Base-by-base conservation (phyloP, 176 grass and related monocot genomes). In the Phoenix roebelenii region DNA sequence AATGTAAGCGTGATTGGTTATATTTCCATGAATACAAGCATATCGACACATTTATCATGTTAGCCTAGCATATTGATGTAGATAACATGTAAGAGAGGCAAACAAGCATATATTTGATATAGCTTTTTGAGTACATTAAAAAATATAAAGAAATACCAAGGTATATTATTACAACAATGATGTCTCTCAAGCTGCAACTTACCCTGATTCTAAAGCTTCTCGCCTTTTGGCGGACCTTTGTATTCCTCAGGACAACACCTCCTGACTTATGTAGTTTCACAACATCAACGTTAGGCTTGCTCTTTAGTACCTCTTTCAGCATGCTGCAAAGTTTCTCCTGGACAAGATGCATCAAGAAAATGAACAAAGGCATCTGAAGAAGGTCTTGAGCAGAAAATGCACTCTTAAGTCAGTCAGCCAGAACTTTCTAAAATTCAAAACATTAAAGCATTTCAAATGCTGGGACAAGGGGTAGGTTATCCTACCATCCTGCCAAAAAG, bases 181-280 rank as follows among this genome's bases (percentile, higher is more conserved):
- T 50, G 35, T 23, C 32, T 54, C 52, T 22, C n/a, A 63, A 70
- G 66, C 39, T 64, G 39, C 2, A 71, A 48, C 61, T 79, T 73
- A 83, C 81, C 78, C 77, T 97, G 61, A 92, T 92, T 29, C 80
- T 73, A 61, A 88, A 80, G 70, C 93, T 97, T 72, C 84, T 90
- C 6, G 70, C 32, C 80, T 85, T 97, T 66, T 97, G 87, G 44
- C 93, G 87, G 52, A 88, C 76, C 74, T 87, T 84, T 70, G 83
- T 65, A 72, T 97, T 97, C 77, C 93, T 97, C 60, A 85, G 81
- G 67, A 97, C 93, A 72, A 97, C 81, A 61, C 93, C 93, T 70
- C 86, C 93, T 70, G 93, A 92, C 88, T 92, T 98, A 59, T 92
- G 93, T 76, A 98, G 93, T 72, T 92, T 98, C 66, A 98, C 84